Conservation (phyloP, 768 basidiomycete genomes). For the Xerocomellus chrysenteron region DNA sequence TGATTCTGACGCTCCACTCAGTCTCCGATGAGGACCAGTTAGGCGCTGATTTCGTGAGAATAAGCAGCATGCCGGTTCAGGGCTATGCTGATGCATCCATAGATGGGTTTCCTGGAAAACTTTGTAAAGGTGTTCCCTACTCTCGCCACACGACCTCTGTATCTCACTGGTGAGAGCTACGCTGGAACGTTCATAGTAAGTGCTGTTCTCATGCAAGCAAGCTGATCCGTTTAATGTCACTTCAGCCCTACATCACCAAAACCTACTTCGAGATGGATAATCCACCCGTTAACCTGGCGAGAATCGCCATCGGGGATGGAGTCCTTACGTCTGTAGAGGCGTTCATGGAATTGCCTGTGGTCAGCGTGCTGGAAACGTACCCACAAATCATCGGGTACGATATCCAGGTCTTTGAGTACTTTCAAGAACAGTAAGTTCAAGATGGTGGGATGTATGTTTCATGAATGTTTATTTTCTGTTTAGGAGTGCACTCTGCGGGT, state of each 20-base stretch:
- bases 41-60: conserved; percentile 45
- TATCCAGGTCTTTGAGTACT: conserved; percentile 62
- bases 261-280: conserved; percentile 58
- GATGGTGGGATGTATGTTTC: background rate
- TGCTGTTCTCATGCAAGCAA: conserved; percentile 28
- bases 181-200: conserved; percentile 67
- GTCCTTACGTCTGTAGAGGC: conserved; percentile 48
- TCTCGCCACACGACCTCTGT: conserved; percentile 60
- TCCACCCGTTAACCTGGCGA: conserved; percentile 64
- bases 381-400: conserved; percentile 77
- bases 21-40: conserved; percentile 65
- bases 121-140: conserved; percentile 73
- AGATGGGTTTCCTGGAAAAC: conserved; percentile 72
- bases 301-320: conserved; percentile 70
- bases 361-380: conserved; percentile 65
- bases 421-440: conserved; percentile 58
- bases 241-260: conserved; percentile 75
- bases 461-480: background rate
- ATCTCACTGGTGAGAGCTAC: conserved; percentile 75
- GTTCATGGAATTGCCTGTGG: conserved; percentile 53
- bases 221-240: background rate
- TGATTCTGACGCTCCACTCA: conserved; percentile 14
- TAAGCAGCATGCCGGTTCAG: background rate
- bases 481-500: conserved; percentile 63
- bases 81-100: background rate